These are phyloP conservation scores for Dipteronia dyeriana DNA, from an alignment of 345 rosid genomes.

Conservation along the genomic window DNA sequence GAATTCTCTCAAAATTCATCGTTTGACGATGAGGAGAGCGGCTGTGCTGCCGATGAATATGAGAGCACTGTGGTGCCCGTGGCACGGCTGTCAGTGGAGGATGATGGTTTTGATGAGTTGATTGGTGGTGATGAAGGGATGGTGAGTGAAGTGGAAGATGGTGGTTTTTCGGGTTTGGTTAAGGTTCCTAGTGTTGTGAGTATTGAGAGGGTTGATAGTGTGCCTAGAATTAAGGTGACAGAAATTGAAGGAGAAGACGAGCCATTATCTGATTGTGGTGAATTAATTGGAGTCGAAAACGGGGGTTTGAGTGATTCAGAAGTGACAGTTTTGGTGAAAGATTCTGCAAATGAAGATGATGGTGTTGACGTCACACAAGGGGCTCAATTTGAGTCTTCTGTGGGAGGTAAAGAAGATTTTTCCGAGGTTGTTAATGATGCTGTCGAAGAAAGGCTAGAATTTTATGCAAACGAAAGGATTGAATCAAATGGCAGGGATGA, in stretches of 20 bases:
- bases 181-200: slow-evolving; percentile 31
- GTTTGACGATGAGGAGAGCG: slow-evolving; percentile 34
- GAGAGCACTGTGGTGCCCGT: slow-evolving; percentile 37
- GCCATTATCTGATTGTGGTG: background rate
- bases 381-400: slow-evolving; percentile 15
- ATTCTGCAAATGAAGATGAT: background rate
- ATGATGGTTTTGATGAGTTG: slow-evolving; percentile 47
- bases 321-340: no score
- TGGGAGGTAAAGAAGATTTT: slow-evolving; percentile 20
- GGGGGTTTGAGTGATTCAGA: no score
- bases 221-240: slow-evolving; percentile 25
- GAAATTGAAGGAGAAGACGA: slow-evolving; percentile 24
- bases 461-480: background rate
- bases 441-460: slow-evolving; percentile 24
- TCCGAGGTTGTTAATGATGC: slow-evolving; percentile 16
- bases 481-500: no score
- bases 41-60: slow-evolving; percentile 22
- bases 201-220: slow-evolving; percentile 22
- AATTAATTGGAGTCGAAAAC: no score
- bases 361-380: slow-evolving; percentile 3
- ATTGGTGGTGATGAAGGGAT: slow-evolving; percentile 38
- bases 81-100: slow-evolving; percentile 66
- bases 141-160: slow-evolving; percentile 35
- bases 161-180: slow-evolving; percentile 25
- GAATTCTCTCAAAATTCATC: slow-evolving; percentile 29